phyloP scores from a whole-genome alignment of 2,329 filamentous ascomycete species.

The Penicillium expansum region DNA sequence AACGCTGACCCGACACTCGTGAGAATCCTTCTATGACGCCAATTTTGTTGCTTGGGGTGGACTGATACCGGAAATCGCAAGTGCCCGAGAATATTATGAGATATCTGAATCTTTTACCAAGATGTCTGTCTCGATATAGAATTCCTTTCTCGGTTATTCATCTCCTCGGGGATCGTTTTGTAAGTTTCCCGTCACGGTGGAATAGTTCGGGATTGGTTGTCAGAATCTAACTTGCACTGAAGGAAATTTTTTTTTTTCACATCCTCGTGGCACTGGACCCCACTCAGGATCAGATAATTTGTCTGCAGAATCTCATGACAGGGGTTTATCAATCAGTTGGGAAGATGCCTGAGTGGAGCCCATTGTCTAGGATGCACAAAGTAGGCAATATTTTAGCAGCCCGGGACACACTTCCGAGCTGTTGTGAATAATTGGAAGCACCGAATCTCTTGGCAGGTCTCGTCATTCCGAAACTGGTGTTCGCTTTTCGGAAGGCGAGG shows the following conservation, averaged over 20 bases:
- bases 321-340: constrained; percentile 4
- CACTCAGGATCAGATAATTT: constrained; percentile 11
- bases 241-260: too few relatives aligned
- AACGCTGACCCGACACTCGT: too few relatives aligned
- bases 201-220: background rate
- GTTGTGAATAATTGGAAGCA: background rate
- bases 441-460: background rate
- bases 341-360: background rate
- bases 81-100: background rate
- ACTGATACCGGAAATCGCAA: too few relatives aligned
- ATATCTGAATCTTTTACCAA: background rate
- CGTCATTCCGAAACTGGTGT: background rate
- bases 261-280: background rate
- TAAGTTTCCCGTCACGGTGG: background rate
- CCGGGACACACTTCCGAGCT: background rate
- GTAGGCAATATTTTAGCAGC: background rate
- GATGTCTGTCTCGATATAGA: background rate
- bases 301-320: background rate
- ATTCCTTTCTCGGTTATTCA: background rate
- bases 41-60: too few relatives aligned
- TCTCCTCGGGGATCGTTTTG: background rate
- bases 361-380: background rate
- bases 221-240: background rate
- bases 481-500: background rate
- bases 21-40: too few relatives aligned